Conservation (phyloP, 2,329 filamentous ascomycete species). For the Exophiala aquamarina region DNA sequence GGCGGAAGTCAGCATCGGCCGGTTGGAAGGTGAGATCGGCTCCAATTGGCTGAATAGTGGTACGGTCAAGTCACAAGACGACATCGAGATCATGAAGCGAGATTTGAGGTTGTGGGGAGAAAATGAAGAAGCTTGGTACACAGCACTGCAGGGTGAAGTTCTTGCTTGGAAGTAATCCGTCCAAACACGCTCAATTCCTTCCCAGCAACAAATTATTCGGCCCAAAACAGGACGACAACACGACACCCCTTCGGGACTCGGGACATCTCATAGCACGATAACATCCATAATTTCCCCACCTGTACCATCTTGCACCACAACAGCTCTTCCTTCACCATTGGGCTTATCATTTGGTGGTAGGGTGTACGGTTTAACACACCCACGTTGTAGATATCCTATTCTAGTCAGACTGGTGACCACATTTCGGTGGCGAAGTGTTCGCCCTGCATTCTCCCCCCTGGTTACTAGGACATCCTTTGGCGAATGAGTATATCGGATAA, state of each 20-base stretch:
- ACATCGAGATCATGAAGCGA: slow-evolving; percentile 35
- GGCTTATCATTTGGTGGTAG: background rate
- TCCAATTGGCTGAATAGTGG: slow-evolving; percentile 39
- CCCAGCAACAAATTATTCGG: too few relatives aligned
- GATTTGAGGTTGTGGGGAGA: slow-evolving; percentile 37
- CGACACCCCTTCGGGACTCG: too few relatives aligned
- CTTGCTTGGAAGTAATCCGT: slow-evolving; percentile 44
- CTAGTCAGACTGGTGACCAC: slow-evolving; percentile 7
- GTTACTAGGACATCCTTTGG: slow-evolving; percentile 7
- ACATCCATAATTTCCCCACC: too few relatives aligned
- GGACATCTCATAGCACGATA: too few relatives aligned
- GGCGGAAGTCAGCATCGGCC: slow-evolving; percentile 31
- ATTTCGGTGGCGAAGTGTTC: slow-evolving; percentile 10
- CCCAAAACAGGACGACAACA: too few relatives aligned
- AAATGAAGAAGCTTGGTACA: slow-evolving; percentile 41
- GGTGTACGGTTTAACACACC: background rate
- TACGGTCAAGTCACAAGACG: slow-evolving; percentile 36
- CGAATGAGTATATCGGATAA: slow-evolving; percentile 4
- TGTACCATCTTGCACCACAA: slow-evolving; percentile 4
- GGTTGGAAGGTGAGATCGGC: slow-evolving; percentile 33
- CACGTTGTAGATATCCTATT: slow-evolving; percentile 2
- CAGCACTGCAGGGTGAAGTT: slow-evolving; percentile 38
- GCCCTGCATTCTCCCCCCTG: slow-evolving; percentile 6
- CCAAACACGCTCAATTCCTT: too few relatives aligned
- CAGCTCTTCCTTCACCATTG: slow-evolving; percentile 36